These are phyloP conservation scores for Metschnikowia koreensis DNA, from an alignment of 805 yeast genomes.

Conservation along the genomic window DNA sequence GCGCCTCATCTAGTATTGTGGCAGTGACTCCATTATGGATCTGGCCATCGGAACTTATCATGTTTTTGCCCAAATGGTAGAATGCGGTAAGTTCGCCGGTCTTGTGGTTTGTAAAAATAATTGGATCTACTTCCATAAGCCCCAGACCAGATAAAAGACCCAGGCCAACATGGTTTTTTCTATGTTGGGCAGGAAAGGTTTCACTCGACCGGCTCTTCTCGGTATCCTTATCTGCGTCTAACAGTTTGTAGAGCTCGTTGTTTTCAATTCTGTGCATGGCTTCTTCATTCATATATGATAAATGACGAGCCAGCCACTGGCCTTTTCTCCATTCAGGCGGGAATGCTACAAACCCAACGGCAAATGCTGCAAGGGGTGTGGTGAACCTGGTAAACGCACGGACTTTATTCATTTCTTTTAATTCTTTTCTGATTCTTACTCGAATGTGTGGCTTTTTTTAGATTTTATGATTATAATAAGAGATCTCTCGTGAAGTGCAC, in stretches of 20 bases:
- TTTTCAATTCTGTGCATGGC: constrained; percentile 38
- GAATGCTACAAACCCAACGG: constrained; percentile 17
- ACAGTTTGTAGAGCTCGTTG: constrained; percentile 18
- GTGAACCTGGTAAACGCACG: constrained; percentile 13
- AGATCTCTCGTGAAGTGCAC: too few species aligned
- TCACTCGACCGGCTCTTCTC: constrained; percentile 16
- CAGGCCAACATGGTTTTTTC: constrained; percentile 61
- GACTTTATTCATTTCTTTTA: constrained; percentile 5
- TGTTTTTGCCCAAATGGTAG: constrained; percentile 64
- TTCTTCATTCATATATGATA: constrained; percentile 21
- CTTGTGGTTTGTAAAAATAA: constrained; percentile 52
- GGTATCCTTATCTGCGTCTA: constrained; percentile 5
- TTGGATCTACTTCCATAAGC: constrained; percentile 72
- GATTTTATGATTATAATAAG: not conserved
- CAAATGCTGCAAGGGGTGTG: constrained; percentile 19
- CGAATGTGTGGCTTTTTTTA: not conserved
- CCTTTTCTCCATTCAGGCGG: constrained; percentile 20
- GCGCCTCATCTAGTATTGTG: constrained; percentile 77
- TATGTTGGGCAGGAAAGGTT: constrained; percentile 55
- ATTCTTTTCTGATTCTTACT: not conserved
- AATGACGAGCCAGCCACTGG: constrained; percentile 13
- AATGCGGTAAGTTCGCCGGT: constrained; percentile 59
- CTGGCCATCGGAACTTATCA: constrained; percentile 67
- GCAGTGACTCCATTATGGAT: constrained; percentile 82
- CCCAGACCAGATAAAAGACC: constrained; percentile 70